Conservation (phyloP, 2,329 filamentous ascomycete species). For the Alternaria brassicicola region DNA sequence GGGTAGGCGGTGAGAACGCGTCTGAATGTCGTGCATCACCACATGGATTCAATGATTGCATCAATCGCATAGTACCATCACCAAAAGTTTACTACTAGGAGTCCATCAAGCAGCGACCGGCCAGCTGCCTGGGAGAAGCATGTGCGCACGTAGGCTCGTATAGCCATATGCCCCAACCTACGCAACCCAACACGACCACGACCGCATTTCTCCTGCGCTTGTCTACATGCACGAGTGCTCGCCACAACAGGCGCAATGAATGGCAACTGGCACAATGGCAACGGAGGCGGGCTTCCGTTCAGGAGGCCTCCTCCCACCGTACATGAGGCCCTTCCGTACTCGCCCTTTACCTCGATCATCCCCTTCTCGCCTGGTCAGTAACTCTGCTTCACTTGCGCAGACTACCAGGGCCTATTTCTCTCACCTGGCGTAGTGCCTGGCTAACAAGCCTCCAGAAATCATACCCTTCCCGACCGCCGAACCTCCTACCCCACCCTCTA, state of each 20-base stretch:
- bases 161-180: slow-evolving; percentile 10
- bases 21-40: slow-evolving; percentile 8
- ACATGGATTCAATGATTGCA: slow-evolving; percentile 11
- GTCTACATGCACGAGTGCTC: slow-evolving; percentile 4
- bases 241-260: slow-evolving; percentile 31
- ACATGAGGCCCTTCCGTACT: slow-evolving; percentile 79
- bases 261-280: slow-evolving; percentile 41
- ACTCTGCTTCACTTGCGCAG: slow-evolving; percentile 23
- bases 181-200: neutral
- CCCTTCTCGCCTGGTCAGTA: slow-evolving; percentile 75
- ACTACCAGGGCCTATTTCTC: slow-evolving; percentile 9
- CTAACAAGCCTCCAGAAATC: slow-evolving; percentile 49
- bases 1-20: slow-evolving; percentile 40
- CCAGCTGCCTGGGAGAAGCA: slow-evolving; percentile 1
- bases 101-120: neutral
- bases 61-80: slow-evolving; percentile 1
- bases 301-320: slow-evolving; percentile 59
- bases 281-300: slow-evolving; percentile 43
- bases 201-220: slow-evolving; percentile 5
- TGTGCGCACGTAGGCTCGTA: slow-evolving; percentile 20
- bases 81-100: neutral
- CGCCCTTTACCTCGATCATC: slow-evolving; percentile 78
- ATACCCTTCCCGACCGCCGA: slow-evolving; percentile 54
- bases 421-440: slow-evolving; percentile 21
- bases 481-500: slow-evolving; percentile 48